Evolutionary conservation across 768 basidiomycete species (phyloP).

Genomic region (Tylopilus plumbeoviolaceoides): DNA sequence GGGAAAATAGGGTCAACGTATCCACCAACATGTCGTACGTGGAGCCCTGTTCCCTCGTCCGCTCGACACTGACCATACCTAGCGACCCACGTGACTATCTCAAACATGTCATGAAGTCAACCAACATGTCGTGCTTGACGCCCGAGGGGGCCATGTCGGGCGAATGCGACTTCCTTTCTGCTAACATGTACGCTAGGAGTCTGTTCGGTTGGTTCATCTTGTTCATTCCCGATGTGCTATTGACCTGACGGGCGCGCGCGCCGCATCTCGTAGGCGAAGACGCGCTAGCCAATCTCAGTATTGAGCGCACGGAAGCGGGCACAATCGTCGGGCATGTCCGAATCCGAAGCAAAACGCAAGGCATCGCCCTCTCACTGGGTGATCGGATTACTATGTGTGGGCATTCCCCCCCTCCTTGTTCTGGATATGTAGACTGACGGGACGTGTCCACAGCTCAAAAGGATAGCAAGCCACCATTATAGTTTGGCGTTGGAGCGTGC

Average conservation of each 20-base stretch:
- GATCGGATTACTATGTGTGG: conserved; percentile 78
- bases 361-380: conserved; percentile 92
- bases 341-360: conserved; percentile 96
- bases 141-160: conserved; percentile 85
- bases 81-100: conserved; percentile 89
- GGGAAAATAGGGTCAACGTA: conserved; percentile 99
- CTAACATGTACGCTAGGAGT: conserved; percentile 94
- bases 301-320: conserved; percentile 82
- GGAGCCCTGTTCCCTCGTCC: not conserved
- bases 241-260: too few relatives aligned
- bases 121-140: conserved; percentile 97
- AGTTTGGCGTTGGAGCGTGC: not conserved
- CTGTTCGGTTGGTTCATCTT: conserved; percentile 72
- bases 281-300: conserved; percentile 89
- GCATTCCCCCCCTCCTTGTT: too few relatives aligned
- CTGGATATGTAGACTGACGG: too few relatives aligned
- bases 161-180: conserved; percentile 95
- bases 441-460: conserved; percentile 41
- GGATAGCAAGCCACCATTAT: conserved; percentile 34
- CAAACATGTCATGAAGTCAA: conserved; percentile 91
- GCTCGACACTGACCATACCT: not conserved
- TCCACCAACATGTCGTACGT: conserved; percentile 77
- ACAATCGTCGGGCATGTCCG: conserved; percentile 89
- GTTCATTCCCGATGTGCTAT: too few relatives aligned
- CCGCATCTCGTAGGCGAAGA: conserved; percentile 67